Evolutionary conservation across 2,329 filamentous ascomycete species (phyloP).

Genomic region (Madurella mycetomatis): DNA sequence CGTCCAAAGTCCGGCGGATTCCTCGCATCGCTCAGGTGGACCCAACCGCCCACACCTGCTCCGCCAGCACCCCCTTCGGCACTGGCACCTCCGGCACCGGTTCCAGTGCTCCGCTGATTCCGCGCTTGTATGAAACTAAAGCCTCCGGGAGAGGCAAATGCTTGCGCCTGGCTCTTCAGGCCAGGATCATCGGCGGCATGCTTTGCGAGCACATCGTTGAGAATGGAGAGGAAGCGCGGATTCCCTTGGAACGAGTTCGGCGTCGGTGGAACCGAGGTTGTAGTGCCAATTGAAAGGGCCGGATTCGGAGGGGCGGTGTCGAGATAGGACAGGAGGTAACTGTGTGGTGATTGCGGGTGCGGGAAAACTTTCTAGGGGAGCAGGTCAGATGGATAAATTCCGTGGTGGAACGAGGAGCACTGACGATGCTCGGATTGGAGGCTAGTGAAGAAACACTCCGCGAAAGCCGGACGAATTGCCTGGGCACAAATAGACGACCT

Average conservation of each 20-base stretch:
- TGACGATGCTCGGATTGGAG: constrained; percentile 52
- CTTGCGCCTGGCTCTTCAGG: constrained; percentile 53
- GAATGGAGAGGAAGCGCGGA: constrained; percentile 52
- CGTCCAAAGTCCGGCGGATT: constrained; percentile 64
- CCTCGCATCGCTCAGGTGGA: constrained; percentile 60
- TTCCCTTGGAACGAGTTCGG: constrained; percentile 58
- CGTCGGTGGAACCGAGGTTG: constrained; percentile 55
- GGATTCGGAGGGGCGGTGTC: constrained; percentile 51
- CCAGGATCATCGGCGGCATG: constrained; percentile 54
- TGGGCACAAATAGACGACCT: constrained; percentile 26
- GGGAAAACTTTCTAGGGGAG: constrained; percentile 53
- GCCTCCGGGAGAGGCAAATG: constrained; percentile 56
- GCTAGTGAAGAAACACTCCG: constrained; percentile 44
- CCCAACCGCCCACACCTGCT: constrained; percentile 55
- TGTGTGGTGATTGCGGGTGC: constrained; percentile 40
- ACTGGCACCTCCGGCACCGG: constrained; percentile 52
- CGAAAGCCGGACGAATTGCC: constrained; percentile 21
- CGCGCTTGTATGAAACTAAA: constrained; percentile 44
- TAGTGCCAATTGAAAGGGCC: constrained; percentile 55
- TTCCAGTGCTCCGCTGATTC: constrained; percentile 31
- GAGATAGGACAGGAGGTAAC: constrained; percentile 56
- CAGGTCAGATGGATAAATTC: constrained; percentile 8
- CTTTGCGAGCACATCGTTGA: constrained; percentile 52
- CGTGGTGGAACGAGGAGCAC: constrained; percentile 23
- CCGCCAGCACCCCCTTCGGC: constrained; percentile 58